Base-by-base conservation (phyloP, 345 rosid species). In the Luvunga scandens region DNA sequence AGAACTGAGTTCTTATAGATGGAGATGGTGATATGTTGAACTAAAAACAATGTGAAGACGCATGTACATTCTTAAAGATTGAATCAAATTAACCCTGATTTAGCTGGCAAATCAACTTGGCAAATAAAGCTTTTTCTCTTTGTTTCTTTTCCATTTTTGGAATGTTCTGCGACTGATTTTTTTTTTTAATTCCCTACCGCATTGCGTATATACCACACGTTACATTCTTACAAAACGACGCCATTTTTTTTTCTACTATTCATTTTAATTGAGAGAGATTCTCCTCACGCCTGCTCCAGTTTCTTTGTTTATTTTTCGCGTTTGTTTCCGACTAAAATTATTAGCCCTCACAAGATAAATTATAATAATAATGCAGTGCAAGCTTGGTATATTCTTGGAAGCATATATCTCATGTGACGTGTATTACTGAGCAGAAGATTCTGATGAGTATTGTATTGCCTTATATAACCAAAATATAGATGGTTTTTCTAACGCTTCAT, bases 51-150 rank as follows among this genome's bases (percentile, higher is more conserved):
- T 5, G 2, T 30, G 61, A 39, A 64, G 57, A 50, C 66, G 72
- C 84, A 75, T 78, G 81, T 72, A 69, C 70, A 64, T 76, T 5
- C 18, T 53, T 53, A 53, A 14, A 61, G 27, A 69, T 30, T 74
- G 48, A 77, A 6, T 59, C 21, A 50, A n/a, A 73, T 69, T 71
- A 72, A 33, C 7, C 6, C 12, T 25, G 74, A 55, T 72, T 9
- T 18, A 36, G 72, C 77, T 75, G 81, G 83, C 68, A 71, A 33
- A 12, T 69, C 83, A 69, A 73, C 59, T 82, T 80, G 78, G 69
- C 19, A 19, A 77, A 36, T 53, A 38, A 50, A 72, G 25, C 73
- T 36, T 50, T 69, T 61, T 75, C 2, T 61, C 22, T n/a, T 69
- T 53, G 71, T 6, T 53, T n/a, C 8, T 56, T 56, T 6, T 7